phyloP scores from a whole-genome alignment of 495 filamentous ascomycete species.

The Wilcoxina mikolae region DNA sequence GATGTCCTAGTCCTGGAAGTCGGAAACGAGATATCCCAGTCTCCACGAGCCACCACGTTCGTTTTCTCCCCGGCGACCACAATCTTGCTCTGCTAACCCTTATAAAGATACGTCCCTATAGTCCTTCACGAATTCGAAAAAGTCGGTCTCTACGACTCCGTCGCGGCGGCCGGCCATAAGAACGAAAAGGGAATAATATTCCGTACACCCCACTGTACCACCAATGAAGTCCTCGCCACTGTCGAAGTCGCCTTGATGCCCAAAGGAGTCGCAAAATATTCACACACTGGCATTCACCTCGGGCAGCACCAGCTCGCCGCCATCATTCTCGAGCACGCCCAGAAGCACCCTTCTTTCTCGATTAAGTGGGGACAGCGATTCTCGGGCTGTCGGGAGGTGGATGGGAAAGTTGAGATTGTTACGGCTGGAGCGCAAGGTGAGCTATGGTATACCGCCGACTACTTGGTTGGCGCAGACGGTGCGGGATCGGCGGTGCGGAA shows the following conservation, averaged over 20 bases:
- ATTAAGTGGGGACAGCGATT: constrained; percentile 1
- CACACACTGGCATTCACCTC: neutral
- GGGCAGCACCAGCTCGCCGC: constrained; percentile 5
- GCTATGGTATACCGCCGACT: neutral
- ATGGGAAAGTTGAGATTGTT: constrained; percentile 11
- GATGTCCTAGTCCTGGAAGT: constrained; percentile 1
- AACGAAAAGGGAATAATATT: constrained; percentile 3
- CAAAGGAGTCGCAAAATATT: neutral
- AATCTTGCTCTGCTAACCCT: too few species aligned
- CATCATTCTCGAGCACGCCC: constrained; percentile 3
- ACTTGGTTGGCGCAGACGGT: constrained; percentile 13
- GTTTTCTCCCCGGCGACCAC: neutral
- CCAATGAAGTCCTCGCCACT: constrained; percentile 2
- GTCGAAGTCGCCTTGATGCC: neutral
- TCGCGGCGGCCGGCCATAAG: neutral
- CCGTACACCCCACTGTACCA: neutral
- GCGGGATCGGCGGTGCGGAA: constrained; percentile 13
- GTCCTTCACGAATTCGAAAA: constrained; percentile 11
- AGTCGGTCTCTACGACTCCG: neutral
- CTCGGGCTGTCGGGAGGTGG: neutral
- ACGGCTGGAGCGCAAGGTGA: constrained; percentile 2
- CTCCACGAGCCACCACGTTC: neutral
- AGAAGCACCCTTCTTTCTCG: constrained; percentile 1
- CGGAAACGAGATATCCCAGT: neutral
- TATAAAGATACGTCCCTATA: constrained; percentile 5